Evolutionary conservation across 208 protist genomes (phyloP).

Genomic region (Acanthamoeba quina): DNA sequence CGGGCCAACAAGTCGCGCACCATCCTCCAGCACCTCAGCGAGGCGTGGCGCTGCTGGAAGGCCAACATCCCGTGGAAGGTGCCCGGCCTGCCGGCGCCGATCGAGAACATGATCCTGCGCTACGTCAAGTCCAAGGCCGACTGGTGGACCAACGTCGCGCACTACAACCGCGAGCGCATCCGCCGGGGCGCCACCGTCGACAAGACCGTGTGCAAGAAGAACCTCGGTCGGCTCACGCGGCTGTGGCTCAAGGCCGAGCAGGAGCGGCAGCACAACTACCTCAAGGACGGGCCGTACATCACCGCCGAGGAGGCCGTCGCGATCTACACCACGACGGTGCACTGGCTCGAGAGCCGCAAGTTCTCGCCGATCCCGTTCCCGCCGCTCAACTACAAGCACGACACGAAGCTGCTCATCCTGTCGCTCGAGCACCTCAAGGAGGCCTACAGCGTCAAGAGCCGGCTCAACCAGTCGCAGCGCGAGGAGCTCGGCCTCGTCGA

Average conservation of each 20-base stretch:
- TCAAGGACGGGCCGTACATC: slow-evolving; percentile 99
- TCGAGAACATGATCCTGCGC: slow-evolving; percentile 99
- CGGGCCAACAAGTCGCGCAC: slow-evolving; percentile 97
- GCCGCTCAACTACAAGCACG: slow-evolving; percentile 99
- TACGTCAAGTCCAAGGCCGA: slow-evolving; percentile 99
- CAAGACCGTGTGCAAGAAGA: slow-evolving; percentile 99
- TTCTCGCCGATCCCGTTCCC: slow-evolving; percentile 99
- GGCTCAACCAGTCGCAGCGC: slow-evolving; percentile 98
- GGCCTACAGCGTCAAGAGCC: slow-evolving; percentile 98
- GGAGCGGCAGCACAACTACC: slow-evolving; percentile 97
- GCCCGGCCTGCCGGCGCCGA: slow-evolving; percentile 97
- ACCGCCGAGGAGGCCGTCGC: slow-evolving; percentile 97
- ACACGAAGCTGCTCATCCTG: slow-evolving; percentile 99
- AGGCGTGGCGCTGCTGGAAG: slow-evolving; percentile 99
- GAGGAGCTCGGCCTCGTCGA: slow-evolving; percentile 99
- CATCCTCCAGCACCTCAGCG: slow-evolving; percentile 99
- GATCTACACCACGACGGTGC: slow-evolving; percentile 99
- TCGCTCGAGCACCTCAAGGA: slow-evolving; percentile 99
- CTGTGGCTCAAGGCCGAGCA: slow-evolving; percentile 99
- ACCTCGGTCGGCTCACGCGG: slow-evolving; percentile 99
- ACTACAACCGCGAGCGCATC: slow-evolving; percentile 99
- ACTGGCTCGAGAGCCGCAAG: slow-evolving; percentile 99
- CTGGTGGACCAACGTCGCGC: slow-evolving; percentile 99
- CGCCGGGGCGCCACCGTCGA: slow-evolving; percentile 98
- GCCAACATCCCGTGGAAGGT: slow-evolving; percentile 99